Evolutionary conservation across 2,329 filamentous ascomycete species (phyloP), one percentile per base, ranked within the genome.

Genomic region (Bimuria novae-zelandiae): DNA sequence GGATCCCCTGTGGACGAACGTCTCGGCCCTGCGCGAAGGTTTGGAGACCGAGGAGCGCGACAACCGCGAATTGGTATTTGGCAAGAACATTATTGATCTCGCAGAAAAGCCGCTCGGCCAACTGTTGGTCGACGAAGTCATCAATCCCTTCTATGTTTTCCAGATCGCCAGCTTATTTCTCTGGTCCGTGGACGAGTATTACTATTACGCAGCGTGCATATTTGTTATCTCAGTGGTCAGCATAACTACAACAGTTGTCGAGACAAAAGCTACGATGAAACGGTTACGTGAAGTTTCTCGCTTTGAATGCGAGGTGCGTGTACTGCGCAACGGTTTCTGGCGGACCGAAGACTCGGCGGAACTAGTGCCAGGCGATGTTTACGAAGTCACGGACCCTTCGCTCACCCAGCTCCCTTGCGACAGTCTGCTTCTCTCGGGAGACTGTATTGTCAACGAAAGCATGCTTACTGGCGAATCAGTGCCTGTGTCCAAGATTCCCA

Each of bases 391-490:
- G 52, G 95, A 99, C 72, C 94, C 94, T 1, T 91, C 88, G 14
- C 79, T 99, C 22, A 84, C 84, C 3, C 90, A 96, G 63, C 89
- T 97, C 57, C 94, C 94, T 0, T 94, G 90, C 66, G 94, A 99
- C 73, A 96, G 93, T 72, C 78, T 99, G 29, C 78, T 99, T 5
- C 81, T 99, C 0, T 90, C 90, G 47, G 95, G 94, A 35, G 95
- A 99, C 75, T 97, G 92, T 67, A 97, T 99, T 57, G 92, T 99
- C 60, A 99, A 99, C 67, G 94, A 99, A 76, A 97, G 94, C 76
- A 99, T 99, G 94, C 84, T 99, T 30, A 99, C 94, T 33, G 85
- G 93, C 52, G 94, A 99, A 79, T 97, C 94, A 35, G 92, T 99
- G 4, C 95, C 94, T 2, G 93, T 99, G 1, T 96, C 92, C 2